Evolutionary conservation across 768 basidiomycete species (phyloP), one percentile per base, ranked within the genome.

Genomic region (Agrocybe chaxingu): DNA sequence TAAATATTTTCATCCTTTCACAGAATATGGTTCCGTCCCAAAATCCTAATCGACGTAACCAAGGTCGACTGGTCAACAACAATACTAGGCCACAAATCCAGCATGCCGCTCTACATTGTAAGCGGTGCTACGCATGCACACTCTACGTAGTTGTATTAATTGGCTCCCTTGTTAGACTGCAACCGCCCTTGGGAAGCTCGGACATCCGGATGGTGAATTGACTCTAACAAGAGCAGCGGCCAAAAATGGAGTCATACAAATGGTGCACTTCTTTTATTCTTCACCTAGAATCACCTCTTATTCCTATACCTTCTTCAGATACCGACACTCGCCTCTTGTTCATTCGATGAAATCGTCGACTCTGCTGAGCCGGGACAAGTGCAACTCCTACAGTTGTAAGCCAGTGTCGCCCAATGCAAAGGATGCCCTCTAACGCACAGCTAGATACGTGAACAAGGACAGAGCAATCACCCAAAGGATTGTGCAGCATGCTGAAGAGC

Each of bases 311-410:
- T 33, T 38, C 24, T 8, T 13, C 58, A 62, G 95, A 96, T 98
- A 47, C 93, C 95, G 1, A 98, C 97, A 0, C 75, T 98, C 16
- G 92, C 96, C 0, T 94, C 91, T 0, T 98, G 94, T 66, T 90
- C 92, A 0, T 97, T 98, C 66, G 94, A 98, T 63, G 93, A 98
- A 66, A 82, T 98, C 44, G 77, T 97, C n/a, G 88, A 96, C 63
- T 89, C 83, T 0, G 88, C 92, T 9, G 69, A 77, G 37, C 85
- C 87, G 3, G 82, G 78, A 1, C 95, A 98, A 68, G 73, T 81
- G 3, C 89, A 89, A 62, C 94, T 94, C 66, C 67, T 97, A 45
- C 96, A 98, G 66, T 70, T 98, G 75, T 91, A 64, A 57, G 80
- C 60, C 1, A 29, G 16, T 11, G 19, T 33, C 0, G 19, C 18